Evolutionary conservation across 2,329 filamentous ascomycete species (phyloP), one percentile per base, ranked within the genome.

Genomic region (Penicillium hesseltinei): DNA sequence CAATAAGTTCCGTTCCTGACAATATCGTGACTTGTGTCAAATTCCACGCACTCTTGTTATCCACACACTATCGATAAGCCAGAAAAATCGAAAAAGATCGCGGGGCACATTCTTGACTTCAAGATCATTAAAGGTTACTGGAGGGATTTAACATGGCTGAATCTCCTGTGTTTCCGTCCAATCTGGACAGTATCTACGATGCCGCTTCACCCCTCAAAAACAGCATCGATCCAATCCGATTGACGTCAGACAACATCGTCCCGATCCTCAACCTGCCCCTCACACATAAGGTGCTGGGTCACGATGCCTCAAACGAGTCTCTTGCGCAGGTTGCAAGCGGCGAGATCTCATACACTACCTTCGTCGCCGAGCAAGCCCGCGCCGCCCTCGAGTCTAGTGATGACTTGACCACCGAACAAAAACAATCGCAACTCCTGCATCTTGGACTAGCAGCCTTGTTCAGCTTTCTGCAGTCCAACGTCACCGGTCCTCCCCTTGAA

Each of bases 391-490:
- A 65, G 50, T 55, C 55, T 17, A 51, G 36, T 48, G 64, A 64
- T 49, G 69, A 59, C 42, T 62, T 64, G 46, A 69, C 56, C 45
- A 40, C 54, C 13, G 64, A 68, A 54, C 68, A 72, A 62, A 64
- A 64, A 51, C 68, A 73, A 50, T 77, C 76, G 5, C 73, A 75
- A 48, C 59, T 80, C 8, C 62, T 85, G 53, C 77, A 84, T 44
- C 77, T 89, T 35, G 90, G 86, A 10, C 77, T 90, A 47, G 86
- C 88, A 1, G 84, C 88, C 2, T 80, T 96, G 11, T 83, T 91
- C 68, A 84, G 88, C 11, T 97, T 96, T 71, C 75, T 96, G 17
- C 92, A 97, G 72, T 86, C 86, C 1, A 96, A 91, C 70, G 89
- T 95, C 53, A 96, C 92, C 4, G 92, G 92, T 0, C 92, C 92